Conservation (phyloP, 78 protist genomes). For the Dictyostelium firmibasis region DNA sequence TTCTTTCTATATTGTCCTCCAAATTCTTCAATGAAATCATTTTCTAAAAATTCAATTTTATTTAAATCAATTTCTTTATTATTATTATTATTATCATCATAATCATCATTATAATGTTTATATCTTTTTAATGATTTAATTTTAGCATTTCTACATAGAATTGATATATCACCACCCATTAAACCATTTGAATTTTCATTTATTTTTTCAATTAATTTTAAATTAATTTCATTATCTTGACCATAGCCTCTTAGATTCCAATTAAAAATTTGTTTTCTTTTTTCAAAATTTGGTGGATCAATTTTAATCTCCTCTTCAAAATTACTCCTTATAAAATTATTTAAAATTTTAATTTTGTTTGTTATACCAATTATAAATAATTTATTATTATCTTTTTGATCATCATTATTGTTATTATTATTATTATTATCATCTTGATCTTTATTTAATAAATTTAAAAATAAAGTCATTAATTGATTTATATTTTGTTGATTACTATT, state of each 20-base stretch:
- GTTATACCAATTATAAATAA: conserved; percentile 55
- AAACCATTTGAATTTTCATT: conserved; percentile 66
- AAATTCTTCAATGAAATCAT: not conserved
- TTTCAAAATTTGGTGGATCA: conserved; percentile 19
- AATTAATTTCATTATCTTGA: not conserved
- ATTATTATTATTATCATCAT: too few relatives aligned
- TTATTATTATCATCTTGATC: not conserved
- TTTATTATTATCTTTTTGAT: not conserved
- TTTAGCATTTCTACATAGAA: conserved; percentile 47
- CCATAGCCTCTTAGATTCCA: not conserved
- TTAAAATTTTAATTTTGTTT: not conserved
- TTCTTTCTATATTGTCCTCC: conserved; percentile 7
- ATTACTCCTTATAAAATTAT: not conserved
- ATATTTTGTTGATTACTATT: not conserved
- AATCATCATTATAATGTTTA: too few relatives aligned
- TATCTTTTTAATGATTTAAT: conserved; percentile 20
- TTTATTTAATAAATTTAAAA: conserved; percentile 7
- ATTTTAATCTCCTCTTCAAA: conserved; percentile 59
- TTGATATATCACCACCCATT: conserved; percentile 47
- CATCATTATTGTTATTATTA: not conserved
- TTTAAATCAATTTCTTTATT: not conserved
- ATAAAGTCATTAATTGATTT: not conserved
- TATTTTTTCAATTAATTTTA: not conserved
- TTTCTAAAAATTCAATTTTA: not conserved
- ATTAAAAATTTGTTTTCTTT: conserved; percentile 51